Conservation (phyloP, 202 grass and related monocot species). For the Hordeum pubiflorum region DNA sequence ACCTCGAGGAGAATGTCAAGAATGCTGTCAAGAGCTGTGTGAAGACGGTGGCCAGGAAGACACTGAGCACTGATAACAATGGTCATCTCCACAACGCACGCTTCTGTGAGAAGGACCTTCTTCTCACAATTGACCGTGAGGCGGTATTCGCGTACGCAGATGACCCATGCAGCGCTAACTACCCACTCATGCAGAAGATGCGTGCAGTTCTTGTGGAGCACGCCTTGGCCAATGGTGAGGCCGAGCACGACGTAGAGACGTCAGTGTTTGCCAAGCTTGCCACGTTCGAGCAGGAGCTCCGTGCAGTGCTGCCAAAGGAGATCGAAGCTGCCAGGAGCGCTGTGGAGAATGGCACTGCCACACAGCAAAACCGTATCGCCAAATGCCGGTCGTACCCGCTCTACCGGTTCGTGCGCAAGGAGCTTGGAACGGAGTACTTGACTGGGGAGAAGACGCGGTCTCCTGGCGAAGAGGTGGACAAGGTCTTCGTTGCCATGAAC, state of each 20-base stretch:
- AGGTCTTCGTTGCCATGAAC: conserved; percentile 75
- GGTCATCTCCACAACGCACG: conserved; percentile 41
- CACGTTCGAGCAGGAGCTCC: conserved; percentile 46
- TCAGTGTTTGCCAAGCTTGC: conserved; percentile 65
- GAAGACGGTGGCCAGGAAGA: conserved; percentile 49
- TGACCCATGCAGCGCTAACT: conserved; percentile 55
- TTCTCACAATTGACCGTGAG: conserved; percentile 53
- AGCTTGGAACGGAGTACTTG: conserved; percentile 53
- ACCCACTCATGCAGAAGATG: conserved; percentile 69
- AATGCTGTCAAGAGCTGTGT: conserved; percentile 51
- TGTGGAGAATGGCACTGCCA: conserved; percentile 44
- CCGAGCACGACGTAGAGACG: conserved; percentile 37
- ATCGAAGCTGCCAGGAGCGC: conserved; percentile 43
- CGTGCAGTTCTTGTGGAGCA: conserved; percentile 54
- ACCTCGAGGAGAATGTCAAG: conserved; percentile 74
- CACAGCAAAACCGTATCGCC: conserved; percentile 43
- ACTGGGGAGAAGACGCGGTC: conserved; percentile 79
- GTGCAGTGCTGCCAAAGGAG: conserved; percentile 40
- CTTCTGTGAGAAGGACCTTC: conserved; percentile 66
- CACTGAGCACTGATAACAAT: conserved; percentile 30
- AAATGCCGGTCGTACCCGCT: conserved; percentile 74
- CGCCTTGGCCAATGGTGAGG: conserved; percentile 45
- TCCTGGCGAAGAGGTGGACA: conserved; percentile 68
- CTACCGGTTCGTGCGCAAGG: conserved; percentile 61
- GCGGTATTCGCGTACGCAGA: conserved; percentile 57